phyloP scores from a whole-genome alignment of 2,329 filamentous ascomycete genomes.

The Corniculantispora saksenae region DNA sequence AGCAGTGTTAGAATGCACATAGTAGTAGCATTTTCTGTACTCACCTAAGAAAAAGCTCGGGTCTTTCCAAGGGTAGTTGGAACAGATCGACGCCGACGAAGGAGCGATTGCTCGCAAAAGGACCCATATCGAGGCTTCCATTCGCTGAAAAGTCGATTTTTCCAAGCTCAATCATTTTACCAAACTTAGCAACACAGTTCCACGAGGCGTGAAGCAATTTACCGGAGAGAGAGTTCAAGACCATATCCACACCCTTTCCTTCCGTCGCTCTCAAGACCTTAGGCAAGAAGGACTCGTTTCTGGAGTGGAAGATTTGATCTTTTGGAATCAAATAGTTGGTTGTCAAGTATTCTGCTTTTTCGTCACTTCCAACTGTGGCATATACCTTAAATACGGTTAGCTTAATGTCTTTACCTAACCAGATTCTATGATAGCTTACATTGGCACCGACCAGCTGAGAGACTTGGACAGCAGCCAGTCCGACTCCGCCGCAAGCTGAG shows the following conservation, averaged over 20 bases:
- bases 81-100: slow-evolving; percentile 36
- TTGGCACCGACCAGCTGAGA: neutral
- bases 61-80: slow-evolving; percentile 1
- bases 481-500: neutral
- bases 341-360: slow-evolving; percentile 31
- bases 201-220: slow-evolving; percentile 34
- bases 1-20: neutral
- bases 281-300: slow-evolving; percentile 28
- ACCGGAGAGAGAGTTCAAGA: slow-evolving; percentile 34
- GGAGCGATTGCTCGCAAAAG: slow-evolving; percentile 38
- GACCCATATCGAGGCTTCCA: slow-evolving; percentile 43
- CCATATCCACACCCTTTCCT: slow-evolving; percentile 33
- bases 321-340: slow-evolving; percentile 24
- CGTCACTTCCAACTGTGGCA: slow-evolving; percentile 30
- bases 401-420: neutral
- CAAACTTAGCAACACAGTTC: slow-evolving; percentile 37
- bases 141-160: slow-evolving; percentile 36
- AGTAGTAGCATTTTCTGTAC: neutral
- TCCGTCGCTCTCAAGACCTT: slow-evolving; percentile 28
- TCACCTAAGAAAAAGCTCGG: neutral
- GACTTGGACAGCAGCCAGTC: neutral
- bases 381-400: slow-evolving; percentile 12
- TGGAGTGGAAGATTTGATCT: slow-evolving; percentile 31
- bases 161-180: slow-evolving; percentile 39
- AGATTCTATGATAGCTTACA: slow-evolving; percentile 3